Conservation (phyloP, 441 rosid genomes). For the Rhodomyrtus psidioides region DNA sequence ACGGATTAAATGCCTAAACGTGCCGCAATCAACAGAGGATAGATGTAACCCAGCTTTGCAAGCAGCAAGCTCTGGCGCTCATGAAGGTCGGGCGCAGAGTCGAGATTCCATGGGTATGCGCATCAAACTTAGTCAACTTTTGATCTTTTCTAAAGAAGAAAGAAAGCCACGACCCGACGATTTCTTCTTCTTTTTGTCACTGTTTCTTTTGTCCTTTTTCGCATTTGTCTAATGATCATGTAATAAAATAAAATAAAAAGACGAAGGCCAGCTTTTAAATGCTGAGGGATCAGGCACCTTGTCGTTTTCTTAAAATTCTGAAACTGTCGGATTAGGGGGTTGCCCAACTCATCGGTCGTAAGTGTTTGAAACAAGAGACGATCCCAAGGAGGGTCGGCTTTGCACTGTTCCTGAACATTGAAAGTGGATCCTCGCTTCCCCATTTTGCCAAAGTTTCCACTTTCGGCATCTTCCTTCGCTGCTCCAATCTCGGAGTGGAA, state of each 20-base stretch:
- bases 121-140: slow-evolving; percentile 21
- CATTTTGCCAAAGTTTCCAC: not conserved
- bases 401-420: not conserved
- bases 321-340: not conserved
- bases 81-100: not conserved
- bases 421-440: not conserved
- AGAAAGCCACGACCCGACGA: not conserved
- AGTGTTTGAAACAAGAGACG: not conserved
- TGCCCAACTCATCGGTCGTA: not conserved
- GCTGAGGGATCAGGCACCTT: not conserved
- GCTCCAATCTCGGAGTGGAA: not conserved
- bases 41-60: not conserved
- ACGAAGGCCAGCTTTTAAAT: not conserved
- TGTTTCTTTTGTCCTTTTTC: slow-evolving; percentile 3
- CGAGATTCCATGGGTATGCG: slow-evolving; percentile 11
- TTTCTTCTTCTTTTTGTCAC: not conserved
- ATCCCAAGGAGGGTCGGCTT: not conserved
- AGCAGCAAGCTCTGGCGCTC: not conserved
- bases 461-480: not conserved
- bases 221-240: not conserved
- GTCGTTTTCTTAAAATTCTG: not conserved
- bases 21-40: not conserved
- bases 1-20: not conserved
- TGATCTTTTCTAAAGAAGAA: slow-evolving; percentile 6
- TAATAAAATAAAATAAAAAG: not conserved